Conservation (phyloP, 495 filamentous ascomycete genomes). For the Tetracladium marchalianum region DNA sequence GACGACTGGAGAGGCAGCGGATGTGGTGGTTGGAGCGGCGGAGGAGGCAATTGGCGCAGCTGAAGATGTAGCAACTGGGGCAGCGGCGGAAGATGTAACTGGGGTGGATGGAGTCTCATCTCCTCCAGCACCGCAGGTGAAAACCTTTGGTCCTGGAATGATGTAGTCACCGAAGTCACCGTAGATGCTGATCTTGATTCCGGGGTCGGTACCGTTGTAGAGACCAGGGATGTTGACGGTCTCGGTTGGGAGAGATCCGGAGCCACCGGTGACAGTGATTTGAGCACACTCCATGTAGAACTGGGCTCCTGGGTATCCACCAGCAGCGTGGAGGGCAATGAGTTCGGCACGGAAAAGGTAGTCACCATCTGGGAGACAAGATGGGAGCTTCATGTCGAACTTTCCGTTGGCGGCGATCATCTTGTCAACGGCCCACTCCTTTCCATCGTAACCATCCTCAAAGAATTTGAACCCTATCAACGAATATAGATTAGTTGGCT, state of each 20-base stretch:
- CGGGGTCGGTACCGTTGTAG: constrained; percentile 36
- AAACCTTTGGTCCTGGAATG: constrained; percentile 31
- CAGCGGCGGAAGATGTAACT: constrained; percentile 10
- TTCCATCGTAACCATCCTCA: not conserved
- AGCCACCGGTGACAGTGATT: constrained; percentile 37
- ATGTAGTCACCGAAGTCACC: constrained; percentile 31
- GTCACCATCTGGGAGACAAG: constrained; percentile 30
- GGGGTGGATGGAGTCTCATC: constrained; percentile 21
- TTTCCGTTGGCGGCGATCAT: constrained; percentile 32
- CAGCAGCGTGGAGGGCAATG: constrained; percentile 36
- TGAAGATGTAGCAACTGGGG: not conserved
- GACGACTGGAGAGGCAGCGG: not conserved
- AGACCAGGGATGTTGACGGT: constrained; percentile 45
- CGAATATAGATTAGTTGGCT: no score
- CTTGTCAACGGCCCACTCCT: constrained; percentile 1
- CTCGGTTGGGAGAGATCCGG: constrained; percentile 28
- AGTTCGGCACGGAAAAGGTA: constrained; percentile 42
- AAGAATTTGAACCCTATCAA: constrained; percentile 27
- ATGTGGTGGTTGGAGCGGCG: not conserved
- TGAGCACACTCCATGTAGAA: constrained; percentile 44
- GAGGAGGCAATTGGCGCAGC: not conserved
- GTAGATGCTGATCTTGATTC: constrained; percentile 43
- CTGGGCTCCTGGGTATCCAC: constrained; percentile 29
- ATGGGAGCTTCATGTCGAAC: constrained; percentile 32
- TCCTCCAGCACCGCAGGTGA: constrained; percentile 25